Conservation (phyloP, 768 basidiomycete genomes). For the Lentinula edodes region DNA sequence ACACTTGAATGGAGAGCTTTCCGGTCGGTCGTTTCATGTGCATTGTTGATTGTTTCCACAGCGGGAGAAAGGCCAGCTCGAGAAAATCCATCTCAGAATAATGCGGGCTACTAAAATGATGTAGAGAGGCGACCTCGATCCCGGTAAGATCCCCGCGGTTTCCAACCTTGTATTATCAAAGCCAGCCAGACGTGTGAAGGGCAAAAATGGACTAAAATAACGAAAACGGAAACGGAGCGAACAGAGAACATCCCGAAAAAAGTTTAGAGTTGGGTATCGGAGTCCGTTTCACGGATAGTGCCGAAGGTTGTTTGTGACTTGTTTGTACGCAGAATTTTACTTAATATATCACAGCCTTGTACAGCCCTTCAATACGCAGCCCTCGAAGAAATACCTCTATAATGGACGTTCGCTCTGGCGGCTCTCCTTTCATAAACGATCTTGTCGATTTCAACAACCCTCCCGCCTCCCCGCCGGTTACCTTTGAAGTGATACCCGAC, state of each 20-base stretch:
- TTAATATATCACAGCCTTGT: background rate
- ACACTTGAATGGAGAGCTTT: background rate
- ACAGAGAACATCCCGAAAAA: background rate
- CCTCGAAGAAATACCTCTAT: conserved; percentile 1
- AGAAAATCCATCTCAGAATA: background rate
- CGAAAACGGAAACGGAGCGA: too few relatives aligned
- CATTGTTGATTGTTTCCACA: background rate
- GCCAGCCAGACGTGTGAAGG: too few relatives aligned
- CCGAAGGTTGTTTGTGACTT: background rate
- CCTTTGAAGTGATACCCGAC: conserved; percentile 5
- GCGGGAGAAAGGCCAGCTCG: background rate
- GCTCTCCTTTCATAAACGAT: background rate
- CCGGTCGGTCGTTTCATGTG: background rate
- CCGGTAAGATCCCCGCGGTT: too few relatives aligned
- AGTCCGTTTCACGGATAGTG: background rate
- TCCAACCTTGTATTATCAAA: too few relatives aligned
- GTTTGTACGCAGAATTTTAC: background rate
- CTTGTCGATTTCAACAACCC: background rate
- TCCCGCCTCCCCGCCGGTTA: conserved; percentile 4
- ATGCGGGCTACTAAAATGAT: background rate
- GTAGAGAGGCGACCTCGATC: background rate
- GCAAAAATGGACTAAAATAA: too few relatives aligned
- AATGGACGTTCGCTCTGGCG: conserved; percentile 1
- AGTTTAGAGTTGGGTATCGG: background rate
- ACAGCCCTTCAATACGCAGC: conserved; percentile 5